Evolutionary conservation across 2,329 filamentous ascomycete genomes (phyloP).

Genomic region (Lachnellula cervina): DNA sequence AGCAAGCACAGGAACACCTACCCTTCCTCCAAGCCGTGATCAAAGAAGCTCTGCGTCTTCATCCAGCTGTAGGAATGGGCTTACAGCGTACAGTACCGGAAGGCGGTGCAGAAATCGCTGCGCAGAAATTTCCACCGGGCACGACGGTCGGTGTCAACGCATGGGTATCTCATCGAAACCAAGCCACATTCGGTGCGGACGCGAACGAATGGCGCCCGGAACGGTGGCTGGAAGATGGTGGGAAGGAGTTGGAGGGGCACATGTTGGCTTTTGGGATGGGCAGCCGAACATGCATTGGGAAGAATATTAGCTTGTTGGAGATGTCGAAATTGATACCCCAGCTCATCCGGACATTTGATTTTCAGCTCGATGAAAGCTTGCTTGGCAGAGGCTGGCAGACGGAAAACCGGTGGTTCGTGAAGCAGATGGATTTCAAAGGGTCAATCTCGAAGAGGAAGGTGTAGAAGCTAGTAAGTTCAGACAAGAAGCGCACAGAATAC

Average conservation of each 20-base stretch:
- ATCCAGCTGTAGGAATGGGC: conserved; percentile 43
- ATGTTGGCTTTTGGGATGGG: conserved; percentile 32
- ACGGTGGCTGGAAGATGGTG: conserved; percentile 37
- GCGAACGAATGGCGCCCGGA: conserved; percentile 44
- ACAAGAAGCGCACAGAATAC: too few relatives aligned
- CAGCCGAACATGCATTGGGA: conserved; percentile 39
- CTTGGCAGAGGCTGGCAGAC: background rate
- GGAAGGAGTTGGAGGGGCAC: background rate
- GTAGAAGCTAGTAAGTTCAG: background rate
- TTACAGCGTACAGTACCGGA: conserved; percentile 43
- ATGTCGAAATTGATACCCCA: conserved; percentile 55
- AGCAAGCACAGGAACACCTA: conserved; percentile 27
- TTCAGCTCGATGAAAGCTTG: background rate
- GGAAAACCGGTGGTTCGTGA: background rate
- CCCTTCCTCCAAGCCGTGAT: conserved; percentile 46
- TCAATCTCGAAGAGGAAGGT: background rate
- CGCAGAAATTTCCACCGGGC: conserved; percentile 37
- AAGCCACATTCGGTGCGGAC: conserved; percentile 44
- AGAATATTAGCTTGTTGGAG: conserved; percentile 56
- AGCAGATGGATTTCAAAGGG: background rate
- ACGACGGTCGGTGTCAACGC: conserved; percentile 28
- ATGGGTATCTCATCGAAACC: conserved; percentile 33
- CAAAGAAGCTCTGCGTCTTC: conserved; percentile 47
- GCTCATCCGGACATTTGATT: background rate
- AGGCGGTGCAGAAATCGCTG: conserved; percentile 39